Evolutionary conservation across 208 protist genomes (phyloP).

Genomic region (Crithidia expoeki): DNA sequence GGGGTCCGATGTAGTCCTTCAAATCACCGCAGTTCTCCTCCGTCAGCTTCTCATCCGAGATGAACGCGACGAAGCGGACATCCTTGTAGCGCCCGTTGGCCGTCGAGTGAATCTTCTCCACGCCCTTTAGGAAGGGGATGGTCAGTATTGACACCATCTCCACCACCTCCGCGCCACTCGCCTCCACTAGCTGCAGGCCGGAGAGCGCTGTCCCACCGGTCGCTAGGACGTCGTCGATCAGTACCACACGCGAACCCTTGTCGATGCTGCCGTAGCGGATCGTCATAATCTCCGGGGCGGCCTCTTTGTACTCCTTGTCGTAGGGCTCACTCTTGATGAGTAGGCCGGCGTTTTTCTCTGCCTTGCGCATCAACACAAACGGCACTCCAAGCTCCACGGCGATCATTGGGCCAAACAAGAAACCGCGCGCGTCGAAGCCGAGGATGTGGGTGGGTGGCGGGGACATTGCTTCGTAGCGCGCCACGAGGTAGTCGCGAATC

Average conservation of each 20-base stretch:
- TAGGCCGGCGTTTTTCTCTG: conserved; percentile 83
- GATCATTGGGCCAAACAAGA: conserved; percentile 89
- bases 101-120: conserved; percentile 72
- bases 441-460: conserved; percentile 79
- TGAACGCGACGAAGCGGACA: conserved; percentile 68
- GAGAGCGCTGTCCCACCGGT: conserved; percentile 91
- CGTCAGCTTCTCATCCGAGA: conserved; percentile 61
- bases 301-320: conserved; percentile 91
- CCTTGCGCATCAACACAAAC: conserved; percentile 93
- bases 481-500: conserved; percentile 86
- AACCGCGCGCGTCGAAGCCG: conserved; percentile 91
- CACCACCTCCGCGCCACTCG: conserved; percentile 65
- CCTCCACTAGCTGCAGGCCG: conserved; percentile 89
- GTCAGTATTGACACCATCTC: conserved; percentile 72
- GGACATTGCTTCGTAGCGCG: conserved; percentile 68
- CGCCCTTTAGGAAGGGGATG: conserved; percentile 67
- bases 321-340: conserved; percentile 89
- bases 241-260: conserved; percentile 76
- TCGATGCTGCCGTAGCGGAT: conserved; percentile 80
- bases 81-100: conserved; percentile 70
- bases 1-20: conserved; percentile 57
- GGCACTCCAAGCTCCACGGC: conserved; percentile 86
- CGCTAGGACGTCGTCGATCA: conserved; percentile 93
- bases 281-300: conserved; percentile 79
- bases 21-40: conserved; percentile 84